Percentiles rank a stretch among this genome's conserved stretches.
Evolutionary conservation across 805 yeast genomes (phyloP).

Genomic region (Sugiyamaella marilandica): DNA sequence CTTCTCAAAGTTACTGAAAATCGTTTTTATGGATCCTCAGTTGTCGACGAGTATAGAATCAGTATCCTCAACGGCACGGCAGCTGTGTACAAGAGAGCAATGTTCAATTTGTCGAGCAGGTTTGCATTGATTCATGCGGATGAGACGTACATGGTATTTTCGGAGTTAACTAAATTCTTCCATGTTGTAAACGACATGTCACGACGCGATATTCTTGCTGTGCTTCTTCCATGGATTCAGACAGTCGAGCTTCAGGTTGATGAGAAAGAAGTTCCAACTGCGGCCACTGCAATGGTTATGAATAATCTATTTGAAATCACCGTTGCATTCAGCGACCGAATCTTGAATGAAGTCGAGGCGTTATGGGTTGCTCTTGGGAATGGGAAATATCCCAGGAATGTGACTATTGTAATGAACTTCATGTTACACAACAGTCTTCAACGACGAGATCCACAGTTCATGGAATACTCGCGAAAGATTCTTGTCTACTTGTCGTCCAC

Average conservation of each 20-base stretch:
- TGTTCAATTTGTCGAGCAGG: slow-evolving; percentile 70
- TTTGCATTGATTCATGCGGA: slow-evolving; percentile 60
- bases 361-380: slow-evolving; percentile 92
- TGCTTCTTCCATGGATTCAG: slow-evolving; percentile 90
- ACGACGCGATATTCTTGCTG: slow-evolving; percentile 72
- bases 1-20: slow-evolving; percentile 65
- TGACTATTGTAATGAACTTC: slow-evolving; percentile 66
- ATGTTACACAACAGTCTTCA: slow-evolving; percentile 63
- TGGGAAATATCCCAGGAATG: slow-evolving; percentile 62
- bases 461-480: slow-evolving; percentile 75
- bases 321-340: slow-evolving; percentile 62
- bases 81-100: slow-evolving; percentile 81
- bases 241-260: slow-evolving; percentile 58
- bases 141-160: slow-evolving; percentile 56
- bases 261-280: slow-evolving; percentile 29
- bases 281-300: slow-evolving; percentile 60
- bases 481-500: slow-evolving; percentile 57
- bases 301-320: slow-evolving; percentile 82
- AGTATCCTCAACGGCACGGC: slow-evolving; percentile 69
- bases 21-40: slow-evolving; percentile 49
- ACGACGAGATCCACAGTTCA: slow-evolving; percentile 65
- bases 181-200: slow-evolving; percentile 55
- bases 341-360: slow-evolving; percentile 87
- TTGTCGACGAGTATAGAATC: slow-evolving; percentile 57
- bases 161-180: slow-evolving; percentile 67